A percentile compares a stretch with the other conserved stretches of the same genome.
phyloP scores from a whole-genome alignment of 2,329 filamentous ascomycete species.

The Nannizziopsis barbatae region DNA sequence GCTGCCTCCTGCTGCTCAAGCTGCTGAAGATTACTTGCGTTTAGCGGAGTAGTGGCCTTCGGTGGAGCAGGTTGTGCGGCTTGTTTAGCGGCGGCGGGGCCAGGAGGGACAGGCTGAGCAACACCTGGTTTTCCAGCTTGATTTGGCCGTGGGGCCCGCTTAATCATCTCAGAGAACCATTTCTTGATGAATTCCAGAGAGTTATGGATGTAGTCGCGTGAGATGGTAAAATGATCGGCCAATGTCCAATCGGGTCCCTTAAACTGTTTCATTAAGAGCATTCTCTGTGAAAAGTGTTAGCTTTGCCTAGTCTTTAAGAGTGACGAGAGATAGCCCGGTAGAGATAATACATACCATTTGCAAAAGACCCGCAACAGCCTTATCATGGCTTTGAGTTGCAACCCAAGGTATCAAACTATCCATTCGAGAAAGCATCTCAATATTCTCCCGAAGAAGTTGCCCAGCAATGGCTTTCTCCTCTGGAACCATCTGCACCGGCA shows the following conservation, averaged over 20 bases:
- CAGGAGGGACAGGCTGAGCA: constrained; percentile 13
- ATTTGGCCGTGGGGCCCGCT: constrained; percentile 20
- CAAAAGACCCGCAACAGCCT: constrained; percentile 27
- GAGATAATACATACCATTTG: constrained; percentile 25
- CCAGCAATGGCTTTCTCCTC: constrained; percentile 31
- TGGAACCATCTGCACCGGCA: constrained; percentile 28
- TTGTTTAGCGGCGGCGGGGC: not conserved
- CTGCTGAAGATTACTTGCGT: constrained; percentile 39
- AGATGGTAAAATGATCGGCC: constrained; percentile 37
- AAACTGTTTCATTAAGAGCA: constrained; percentile 38
- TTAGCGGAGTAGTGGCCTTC: constrained; percentile 28
- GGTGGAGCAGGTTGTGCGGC: constrained; percentile 16
- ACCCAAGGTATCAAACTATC: constrained; percentile 34
- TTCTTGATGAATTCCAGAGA: constrained; percentile 31
- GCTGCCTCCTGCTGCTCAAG: constrained; percentile 36
- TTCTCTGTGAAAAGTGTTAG: constrained; percentile 23
- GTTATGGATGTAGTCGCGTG: constrained; percentile 29
- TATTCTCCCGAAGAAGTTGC: constrained; percentile 31
- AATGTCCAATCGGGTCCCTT: constrained; percentile 33
- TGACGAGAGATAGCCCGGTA: constrained; percentile 13
- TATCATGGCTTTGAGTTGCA: constrained; percentile 31
- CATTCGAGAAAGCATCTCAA: constrained; percentile 34
- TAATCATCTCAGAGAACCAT: constrained; percentile 33
- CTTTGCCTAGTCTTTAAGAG: constrained; percentile 3
- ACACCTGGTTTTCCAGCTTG: constrained; percentile 15